These are phyloP conservation scores for Rutstroemia sp. DNA, from an alignment of 2,329 filamentous ascomycete genomes.

Conservation along the genomic window DNA sequence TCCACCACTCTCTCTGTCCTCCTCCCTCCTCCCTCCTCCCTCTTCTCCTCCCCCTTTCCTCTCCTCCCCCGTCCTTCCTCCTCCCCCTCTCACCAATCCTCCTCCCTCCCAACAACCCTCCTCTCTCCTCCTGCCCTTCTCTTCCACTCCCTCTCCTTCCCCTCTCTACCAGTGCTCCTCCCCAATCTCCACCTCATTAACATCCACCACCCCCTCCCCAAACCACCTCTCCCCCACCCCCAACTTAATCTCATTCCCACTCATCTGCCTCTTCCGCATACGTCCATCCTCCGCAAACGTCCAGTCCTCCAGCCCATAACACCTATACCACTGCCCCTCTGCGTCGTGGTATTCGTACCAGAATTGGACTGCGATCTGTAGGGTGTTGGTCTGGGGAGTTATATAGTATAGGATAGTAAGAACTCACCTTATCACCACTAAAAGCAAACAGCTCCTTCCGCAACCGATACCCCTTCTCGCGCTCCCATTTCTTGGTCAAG, in stretches of 20 bases:
- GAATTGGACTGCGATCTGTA: constrained; percentile 74
- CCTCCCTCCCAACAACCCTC: not conserved
- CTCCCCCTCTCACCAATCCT: too few relatives aligned
- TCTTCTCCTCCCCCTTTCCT: not conserved
- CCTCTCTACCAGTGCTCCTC: constrained; percentile 57
- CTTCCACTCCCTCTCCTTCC: not conserved
- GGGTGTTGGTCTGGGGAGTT: not conserved
- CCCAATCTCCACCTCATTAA: constrained; percentile 57
- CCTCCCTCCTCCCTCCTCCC: too few relatives aligned
- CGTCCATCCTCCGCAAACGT: constrained; percentile 62
- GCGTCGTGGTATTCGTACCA: constrained; percentile 69
- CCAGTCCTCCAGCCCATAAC: constrained; percentile 78
- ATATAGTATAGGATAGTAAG: too few relatives aligned
- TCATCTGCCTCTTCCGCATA: constrained; percentile 72
- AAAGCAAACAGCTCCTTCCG: constrained; percentile 83
- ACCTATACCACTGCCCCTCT: constrained; percentile 73
- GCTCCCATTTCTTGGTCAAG: constrained; percentile 65
- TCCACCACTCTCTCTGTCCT: not conserved
- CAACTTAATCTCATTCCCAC: constrained; percentile 63
- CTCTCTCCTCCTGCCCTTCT: not conserved
- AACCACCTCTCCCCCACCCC: constrained; percentile 43
- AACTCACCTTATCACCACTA: constrained; percentile 49
- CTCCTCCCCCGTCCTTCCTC: too few relatives aligned
- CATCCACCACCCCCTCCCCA: constrained; percentile 43
- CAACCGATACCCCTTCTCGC: constrained; percentile 63